These are phyloP conservation scores for Mycena floridula DNA, from an alignment of 768 basidiomycete genomes.

Conservation along the genomic window DNA sequence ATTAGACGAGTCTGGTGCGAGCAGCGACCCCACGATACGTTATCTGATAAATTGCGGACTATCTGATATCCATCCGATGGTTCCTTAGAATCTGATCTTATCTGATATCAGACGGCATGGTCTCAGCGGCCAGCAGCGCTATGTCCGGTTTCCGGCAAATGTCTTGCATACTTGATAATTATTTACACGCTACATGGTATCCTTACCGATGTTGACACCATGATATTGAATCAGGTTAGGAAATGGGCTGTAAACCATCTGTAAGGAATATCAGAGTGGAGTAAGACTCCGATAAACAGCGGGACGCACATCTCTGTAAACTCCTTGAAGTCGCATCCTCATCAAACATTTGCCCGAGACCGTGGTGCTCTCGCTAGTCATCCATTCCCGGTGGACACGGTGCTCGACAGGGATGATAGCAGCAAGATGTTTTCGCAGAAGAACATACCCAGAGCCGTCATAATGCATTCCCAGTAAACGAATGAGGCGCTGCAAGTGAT, in stretches of 20 bases:
- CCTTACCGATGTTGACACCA: no score
- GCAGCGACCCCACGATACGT: no score
- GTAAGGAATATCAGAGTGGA: background rate
- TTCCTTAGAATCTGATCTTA: no score
- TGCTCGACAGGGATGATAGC: constrained; percentile 38
- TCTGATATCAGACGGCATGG: no score
- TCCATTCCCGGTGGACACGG: constrained; percentile 41
- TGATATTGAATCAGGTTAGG: constrained; percentile 50
- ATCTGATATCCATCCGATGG: no score
- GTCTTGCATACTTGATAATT: no score
- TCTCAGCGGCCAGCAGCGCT: no score
- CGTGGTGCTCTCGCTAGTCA: constrained; percentile 29
- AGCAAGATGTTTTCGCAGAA: constrained; percentile 39
- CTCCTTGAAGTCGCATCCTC: constrained; percentile 51
- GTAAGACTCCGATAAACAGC: background rate
- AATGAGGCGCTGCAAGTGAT: constrained; percentile 52
- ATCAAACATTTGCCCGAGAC: constrained; percentile 52
- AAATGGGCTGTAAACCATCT: constrained; percentile 49
- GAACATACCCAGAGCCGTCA: constrained; percentile 45
- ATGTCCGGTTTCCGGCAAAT: no score
- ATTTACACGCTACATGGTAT: no score
- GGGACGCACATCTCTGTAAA: constrained; percentile 47
- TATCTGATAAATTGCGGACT: no score
- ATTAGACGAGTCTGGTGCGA: no score
- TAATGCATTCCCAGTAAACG: constrained; percentile 46